Evolutionary conservation across 805 yeast genomes (phyloP).

Genomic region (Lipomyces anomalus): DNA sequence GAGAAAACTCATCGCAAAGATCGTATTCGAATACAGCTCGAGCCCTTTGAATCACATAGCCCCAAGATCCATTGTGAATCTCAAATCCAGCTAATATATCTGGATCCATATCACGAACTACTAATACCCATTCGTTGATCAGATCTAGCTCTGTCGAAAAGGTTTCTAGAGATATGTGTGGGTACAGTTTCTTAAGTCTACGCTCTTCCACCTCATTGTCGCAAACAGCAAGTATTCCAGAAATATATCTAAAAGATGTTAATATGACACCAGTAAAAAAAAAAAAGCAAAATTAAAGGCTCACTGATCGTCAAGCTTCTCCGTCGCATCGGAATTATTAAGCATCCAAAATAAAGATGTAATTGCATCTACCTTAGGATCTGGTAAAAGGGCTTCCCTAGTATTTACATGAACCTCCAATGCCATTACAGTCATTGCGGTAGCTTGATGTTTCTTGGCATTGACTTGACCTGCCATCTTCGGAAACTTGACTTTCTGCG

Average conservation of each 20-base stretch:
- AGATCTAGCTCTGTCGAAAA: constrained; percentile 54
- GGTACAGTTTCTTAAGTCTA: constrained; percentile 2
- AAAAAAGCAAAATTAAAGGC: too few species aligned
- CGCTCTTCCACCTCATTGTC: constrained; percentile 25
- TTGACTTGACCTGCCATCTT: constrained; percentile 30
- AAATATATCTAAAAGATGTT: too few species aligned
- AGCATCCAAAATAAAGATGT: constrained; percentile 58
- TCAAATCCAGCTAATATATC: constrained; percentile 87
- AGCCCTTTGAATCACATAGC: constrained; percentile 67
- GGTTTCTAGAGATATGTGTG: constrained; percentile 39
- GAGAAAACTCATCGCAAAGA: constrained; percentile 52
- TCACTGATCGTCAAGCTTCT: constrained; percentile 1
- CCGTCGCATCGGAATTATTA: constrained; percentile 31
- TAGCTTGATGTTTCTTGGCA: constrained; percentile 17
- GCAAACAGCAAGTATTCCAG: constrained; percentile 27
- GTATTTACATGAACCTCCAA: constrained; percentile 66
- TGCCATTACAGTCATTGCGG: constrained; percentile 48
- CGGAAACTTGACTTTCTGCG: constrained; percentile 5
- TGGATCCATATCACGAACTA: constrained; percentile 68
- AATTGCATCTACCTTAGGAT: constrained; percentile 59
- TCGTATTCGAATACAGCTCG: constrained; percentile 43
- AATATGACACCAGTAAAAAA: too few species aligned
- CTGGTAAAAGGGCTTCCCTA: constrained; percentile 47
- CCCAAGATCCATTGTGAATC: constrained; percentile 79
- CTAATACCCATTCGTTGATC: constrained; percentile 48